Conservation (phyloP, 352 stramenopile species). For the Pythium chondricola region DNA sequence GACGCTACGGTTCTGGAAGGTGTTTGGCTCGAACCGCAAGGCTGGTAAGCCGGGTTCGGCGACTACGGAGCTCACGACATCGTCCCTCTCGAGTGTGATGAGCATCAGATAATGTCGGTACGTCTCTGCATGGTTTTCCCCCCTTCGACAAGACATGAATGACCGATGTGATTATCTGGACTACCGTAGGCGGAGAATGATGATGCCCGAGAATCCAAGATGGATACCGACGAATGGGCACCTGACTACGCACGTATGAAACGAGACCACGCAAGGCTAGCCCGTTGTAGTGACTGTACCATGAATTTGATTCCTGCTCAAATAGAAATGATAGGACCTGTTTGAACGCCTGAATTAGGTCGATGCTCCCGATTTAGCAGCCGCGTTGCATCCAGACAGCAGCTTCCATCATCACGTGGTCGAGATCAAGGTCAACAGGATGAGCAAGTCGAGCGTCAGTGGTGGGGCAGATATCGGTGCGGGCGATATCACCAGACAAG, state of each 20-base stretch:
- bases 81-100: slow-evolving; percentile 73
- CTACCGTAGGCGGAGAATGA: too few relatives aligned
- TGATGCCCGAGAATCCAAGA: too few relatives aligned
- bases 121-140: too few relatives aligned
- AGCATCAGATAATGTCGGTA: slow-evolving; percentile 64
- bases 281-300: slow-evolving; percentile 12
- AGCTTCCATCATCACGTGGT: neutral
- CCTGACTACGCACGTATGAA: too few relatives aligned
- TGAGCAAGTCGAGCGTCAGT: too few relatives aligned
- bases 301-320: slow-evolving; percentile 21
- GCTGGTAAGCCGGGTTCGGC: slow-evolving; percentile 49
- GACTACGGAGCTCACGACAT: slow-evolving; percentile 48
- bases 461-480: too few relatives aligned
- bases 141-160: too few relatives aligned
- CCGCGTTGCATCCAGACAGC: too few relatives aligned
- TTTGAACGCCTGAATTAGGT: neutral
- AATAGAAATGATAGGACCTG: slow-evolving; percentile 17
- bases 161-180: too few relatives aligned
- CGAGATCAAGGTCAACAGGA: neutral
- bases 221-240: too few relatives aligned
- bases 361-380: too few relatives aligned
- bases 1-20: slow-evolving; percentile 99
- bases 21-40: slow-evolving; percentile 92
- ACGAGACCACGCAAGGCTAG: too few relatives aligned
- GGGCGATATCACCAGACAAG: slow-evolving; percentile 44